Base-by-base conservation (phyloP, 2,329 filamentous ascomycete species). In the Aspergillus fumigatiaffinis region DNA sequence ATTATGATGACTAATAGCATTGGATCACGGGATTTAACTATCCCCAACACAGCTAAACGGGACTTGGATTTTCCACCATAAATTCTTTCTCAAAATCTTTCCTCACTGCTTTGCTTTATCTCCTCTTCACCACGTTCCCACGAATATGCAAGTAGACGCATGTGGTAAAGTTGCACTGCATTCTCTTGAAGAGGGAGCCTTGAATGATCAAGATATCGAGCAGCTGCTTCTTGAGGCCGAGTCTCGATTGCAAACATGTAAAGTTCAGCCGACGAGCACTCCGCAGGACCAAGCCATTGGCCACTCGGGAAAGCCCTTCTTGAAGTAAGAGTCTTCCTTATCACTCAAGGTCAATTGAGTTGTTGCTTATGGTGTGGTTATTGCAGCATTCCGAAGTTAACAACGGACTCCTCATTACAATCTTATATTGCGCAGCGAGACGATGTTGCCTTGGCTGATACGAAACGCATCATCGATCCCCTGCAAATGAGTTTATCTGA, bases 171-270 rank as follows among this genome's bases (percentile, higher is more conserved):
- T 56, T 26, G 49, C 47, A 41, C 51, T 55, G 56, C 60, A 61
- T 52, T 56, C 60, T 59, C 55, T 60, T 35, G 59, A 61, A 54
- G 64, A 68, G 46, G 76, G 79, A 53, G 79, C 81, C 53, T 73
- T 88, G 60, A 84, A 81, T 41, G 85, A 89, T 69, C 81, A 84
- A 62, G 82, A 88, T 68, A 82, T 90, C 52, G 81, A 85, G 54
- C 76, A 82, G 68, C 77, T 90, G 55, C 80, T 90, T 52, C 79
- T 80, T 54, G 81, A 87, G 72, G 87, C 87, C 55, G 85, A 88
- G 66, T 71, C 75, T 58, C 80, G 87, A 60, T 73, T 89, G 60
- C 72, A 65, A 64, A 69, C 70, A 63, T 65, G 35, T 50, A 23
- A 51, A 51, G 41, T 42, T n/a, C 29, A 38, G 14, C 20, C 20